Evolutionary conservation across 345 rosid species (phyloP), one percentile per base, ranked within the genome.

Genomic region (Aurinia saxatilis): DNA sequence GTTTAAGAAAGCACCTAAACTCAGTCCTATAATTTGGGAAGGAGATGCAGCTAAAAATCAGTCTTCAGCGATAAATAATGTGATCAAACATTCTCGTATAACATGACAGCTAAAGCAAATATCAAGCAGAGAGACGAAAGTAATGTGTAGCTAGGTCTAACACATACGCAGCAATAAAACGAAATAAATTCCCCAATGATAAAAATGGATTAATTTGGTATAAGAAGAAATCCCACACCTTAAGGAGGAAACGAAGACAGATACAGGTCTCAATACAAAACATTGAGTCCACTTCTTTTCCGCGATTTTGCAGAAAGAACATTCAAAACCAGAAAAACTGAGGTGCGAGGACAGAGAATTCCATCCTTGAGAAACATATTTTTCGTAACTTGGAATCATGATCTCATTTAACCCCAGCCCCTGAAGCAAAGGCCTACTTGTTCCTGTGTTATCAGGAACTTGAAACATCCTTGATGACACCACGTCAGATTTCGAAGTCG

Each of bases 241-340:
- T 68, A 73, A 73, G 55, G 80, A 81, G 60, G 89, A 83, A 50
- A 77, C 67, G 65, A 68, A 82, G 60, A 86, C 57, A 47, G 68
- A 73, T 69, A 86, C 61, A 17, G 98, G 96, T 77, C 79, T 79
- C 74, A 83, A 55, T 17, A 67, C 73, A 66, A 86, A 55, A 71
- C 77, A 31, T 31, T 75, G 83, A 64, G 69, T 77, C 47, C 71
- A 73, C 48, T 74, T 79, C 69, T 71, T 73, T 63, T 76, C 77
- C 55, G 51, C 68, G 8, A 61, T 51, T 56, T 80, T 79, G 73
- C 80, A 79, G 61, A 82, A 45, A 72, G 77, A 86, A 66, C 77
- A 78, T 64, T 69, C 74, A 72, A 92, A 70, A 55, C 98, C 98
- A 70, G 68, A 42, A 58, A 83, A 57, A 46, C 77, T 75, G 65